Conservation (phyloP, 441 rosid genomes). For the Theobroma grandiflorum region DNA sequence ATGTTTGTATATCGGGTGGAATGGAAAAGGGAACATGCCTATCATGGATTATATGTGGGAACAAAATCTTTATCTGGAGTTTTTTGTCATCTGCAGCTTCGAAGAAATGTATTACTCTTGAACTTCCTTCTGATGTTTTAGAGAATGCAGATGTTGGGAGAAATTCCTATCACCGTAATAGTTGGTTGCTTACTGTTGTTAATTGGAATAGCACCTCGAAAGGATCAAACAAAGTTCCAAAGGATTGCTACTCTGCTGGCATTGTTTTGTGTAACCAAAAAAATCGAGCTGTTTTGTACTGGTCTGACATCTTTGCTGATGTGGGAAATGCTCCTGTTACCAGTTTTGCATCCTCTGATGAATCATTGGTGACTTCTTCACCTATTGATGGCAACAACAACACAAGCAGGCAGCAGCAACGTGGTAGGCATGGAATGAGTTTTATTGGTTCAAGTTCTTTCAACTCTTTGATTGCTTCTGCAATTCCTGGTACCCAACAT, state of each 20-base stretch:
- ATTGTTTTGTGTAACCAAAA: constrained; percentile 70
- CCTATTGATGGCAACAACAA: constrained; percentile 44
- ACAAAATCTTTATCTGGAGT: constrained; percentile 80
- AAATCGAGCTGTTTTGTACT: constrained; percentile 67
- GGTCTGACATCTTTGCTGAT: constrained; percentile 74
- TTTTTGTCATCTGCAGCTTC: constrained; percentile 61
- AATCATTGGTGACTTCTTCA: constrained; percentile 49
- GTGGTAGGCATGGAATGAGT: constrained; percentile 43
- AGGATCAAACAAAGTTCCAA: constrained; percentile 45
- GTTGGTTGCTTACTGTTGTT: constrained; percentile 76
- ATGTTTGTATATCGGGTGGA: constrained; percentile 69
- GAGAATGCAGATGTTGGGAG: constrained; percentile 41
- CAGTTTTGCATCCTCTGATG: constrained; percentile 52
- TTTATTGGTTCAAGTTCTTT: constrained; percentile 48
- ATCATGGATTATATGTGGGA: constrained; percentile 80
- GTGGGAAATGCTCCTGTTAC: constrained; percentile 53
- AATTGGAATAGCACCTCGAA: constrained; percentile 56
- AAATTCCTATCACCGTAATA: constrained; percentile 41
- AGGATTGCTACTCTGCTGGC: constrained; percentile 53
- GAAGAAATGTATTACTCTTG: constrained; percentile 65
- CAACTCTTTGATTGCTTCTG: constrained; percentile 74
- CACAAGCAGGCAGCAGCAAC: constrained; percentile 41
- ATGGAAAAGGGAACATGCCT: constrained; percentile 78
- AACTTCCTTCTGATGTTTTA: constrained; percentile 58
- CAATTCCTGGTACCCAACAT: constrained; percentile 45